Evolutionary conservation across 2,329 filamentous ascomycete genomes (phyloP), one percentile per base, ranked within the genome.

Genomic region (Fusarium compactum): DNA sequence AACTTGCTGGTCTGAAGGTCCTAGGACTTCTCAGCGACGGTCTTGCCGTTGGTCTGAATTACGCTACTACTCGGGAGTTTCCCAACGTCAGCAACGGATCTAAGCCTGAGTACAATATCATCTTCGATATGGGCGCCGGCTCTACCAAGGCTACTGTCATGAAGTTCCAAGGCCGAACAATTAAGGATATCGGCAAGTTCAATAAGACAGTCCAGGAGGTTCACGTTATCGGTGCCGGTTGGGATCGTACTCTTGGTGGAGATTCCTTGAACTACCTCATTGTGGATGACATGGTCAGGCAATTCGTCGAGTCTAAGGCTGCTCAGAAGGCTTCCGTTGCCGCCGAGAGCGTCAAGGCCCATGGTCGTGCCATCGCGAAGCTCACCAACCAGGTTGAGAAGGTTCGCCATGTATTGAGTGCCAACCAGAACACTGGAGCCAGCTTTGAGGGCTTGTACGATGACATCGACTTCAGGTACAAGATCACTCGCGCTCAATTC

Each of bases 181-280:
- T 98, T 68, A 99, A 98, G 85, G 95, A 98, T 74, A 83, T 95
- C 58, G 95, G 94, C 71, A 94, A 92, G 80, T 95, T 89, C 84
- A 98, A 98, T 86, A 98, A 98, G 88, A 98, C 94, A 2, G 84
- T 99, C 32, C 96, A 98, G 78, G 96, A 99, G 79, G 91, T 98
- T n/a, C 89, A 94, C 67, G 93, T 97, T 40, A 75, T 98, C 46
- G 95, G 95, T 62, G 88, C 88, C 72, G 94, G 93, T 65, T 99
- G 93, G 92, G 96, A 99, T 77, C 89, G 89, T 76, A 92, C 91
- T 5, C 90, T 99, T 20, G 96, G 96, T 63, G 96, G 96, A 58
- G 95, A 99, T 78, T 86, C 91, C 34, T 86, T 99, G 67, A 99
- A 98, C 80, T 88, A 92, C 62, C 84, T 97, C 65, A 94, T 99